Percentiles rank a stretch among this genome's conserved stretches.
Conservation (phyloP, 2,329 filamentous ascomycete species). For the Monilinia polystroma region DNA sequence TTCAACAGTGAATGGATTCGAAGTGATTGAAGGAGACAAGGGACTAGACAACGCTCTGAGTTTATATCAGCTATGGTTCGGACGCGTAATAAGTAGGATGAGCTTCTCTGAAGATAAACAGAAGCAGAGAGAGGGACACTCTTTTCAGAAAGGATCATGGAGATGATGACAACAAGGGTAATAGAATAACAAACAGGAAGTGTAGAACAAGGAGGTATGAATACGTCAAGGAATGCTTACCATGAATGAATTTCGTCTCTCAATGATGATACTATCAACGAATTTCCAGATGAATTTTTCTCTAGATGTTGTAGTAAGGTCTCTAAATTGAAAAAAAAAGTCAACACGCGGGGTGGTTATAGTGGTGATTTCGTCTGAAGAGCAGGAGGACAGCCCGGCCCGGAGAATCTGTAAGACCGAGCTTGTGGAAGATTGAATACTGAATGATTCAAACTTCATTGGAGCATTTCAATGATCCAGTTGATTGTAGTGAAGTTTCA, state of each 20-base stretch:
- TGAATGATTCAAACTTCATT: not conserved
- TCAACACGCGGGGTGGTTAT: not conserved
- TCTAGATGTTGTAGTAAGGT: not conserved
- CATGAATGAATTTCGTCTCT: not conserved
- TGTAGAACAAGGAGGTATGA: not conserved
- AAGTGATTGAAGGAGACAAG: not conserved
- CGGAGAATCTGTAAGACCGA: constrained; percentile 8
- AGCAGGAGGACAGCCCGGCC: constrained; percentile 3
- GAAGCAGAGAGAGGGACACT: not conserved
- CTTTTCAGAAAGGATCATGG: not conserved
- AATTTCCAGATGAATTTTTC: not conserved
- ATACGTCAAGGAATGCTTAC: constrained; percentile 11
- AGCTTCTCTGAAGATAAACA: not conserved
- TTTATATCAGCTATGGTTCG: not conserved
- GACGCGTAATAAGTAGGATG: not conserved
- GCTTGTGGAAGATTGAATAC: not conserved
- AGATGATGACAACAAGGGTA: not conserved
- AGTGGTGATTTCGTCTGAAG: not conserved
- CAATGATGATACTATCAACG: not conserved
- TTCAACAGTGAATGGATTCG: not conserved
- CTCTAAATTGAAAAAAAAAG: not conserved
- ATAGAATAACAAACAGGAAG: not conserved
- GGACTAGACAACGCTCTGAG: not conserved
- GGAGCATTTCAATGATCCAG: not conserved
- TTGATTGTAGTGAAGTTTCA: constrained; percentile 1